These are phyloP conservation scores for Mortierella sp. DNA, from an alignment of 371 early-diverging fungal species.

Conservation along the genomic window DNA sequence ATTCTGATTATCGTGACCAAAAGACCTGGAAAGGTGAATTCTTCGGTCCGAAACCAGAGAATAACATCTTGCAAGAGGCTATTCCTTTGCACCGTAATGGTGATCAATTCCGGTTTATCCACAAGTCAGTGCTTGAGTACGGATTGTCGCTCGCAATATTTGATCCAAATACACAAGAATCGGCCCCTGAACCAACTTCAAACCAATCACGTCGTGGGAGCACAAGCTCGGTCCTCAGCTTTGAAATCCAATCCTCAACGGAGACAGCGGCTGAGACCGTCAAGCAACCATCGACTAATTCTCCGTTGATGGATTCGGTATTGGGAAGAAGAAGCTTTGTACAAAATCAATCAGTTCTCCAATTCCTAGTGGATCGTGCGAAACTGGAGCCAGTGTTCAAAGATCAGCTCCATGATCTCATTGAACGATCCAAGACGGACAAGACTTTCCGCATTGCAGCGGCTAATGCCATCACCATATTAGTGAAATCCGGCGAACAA, in stretches of 20 bases:
- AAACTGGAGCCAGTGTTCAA: not conserved
- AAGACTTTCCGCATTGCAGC: no score
- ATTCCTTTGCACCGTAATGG: not conserved
- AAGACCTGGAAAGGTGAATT: slow-evolving; percentile 7
- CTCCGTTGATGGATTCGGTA: no score
- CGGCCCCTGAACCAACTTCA: no score
- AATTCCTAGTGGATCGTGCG: slow-evolving; percentile 11
- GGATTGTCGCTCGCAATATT: no score
- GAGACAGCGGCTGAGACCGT: no score
- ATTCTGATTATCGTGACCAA: not conserved
- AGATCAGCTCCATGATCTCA: not conserved
- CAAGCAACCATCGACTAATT: no score
- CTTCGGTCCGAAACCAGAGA: not conserved
- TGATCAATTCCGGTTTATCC: slow-evolving; percentile 14
- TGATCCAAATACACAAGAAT: not conserved
- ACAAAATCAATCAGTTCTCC: slow-evolving; percentile 4
- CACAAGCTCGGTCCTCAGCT: not conserved
- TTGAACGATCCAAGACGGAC: not conserved
- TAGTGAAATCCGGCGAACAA: not conserved
- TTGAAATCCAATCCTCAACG: not conserved
- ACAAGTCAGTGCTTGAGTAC: no score
- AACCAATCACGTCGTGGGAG: not conserved
- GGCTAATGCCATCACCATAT: no score
- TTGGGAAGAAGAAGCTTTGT: not conserved
- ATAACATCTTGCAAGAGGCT: not conserved